phyloP scores from a whole-genome alignment of 2,329 filamentous ascomycete genomes.

The Diaporthe ilicicola region DNA sequence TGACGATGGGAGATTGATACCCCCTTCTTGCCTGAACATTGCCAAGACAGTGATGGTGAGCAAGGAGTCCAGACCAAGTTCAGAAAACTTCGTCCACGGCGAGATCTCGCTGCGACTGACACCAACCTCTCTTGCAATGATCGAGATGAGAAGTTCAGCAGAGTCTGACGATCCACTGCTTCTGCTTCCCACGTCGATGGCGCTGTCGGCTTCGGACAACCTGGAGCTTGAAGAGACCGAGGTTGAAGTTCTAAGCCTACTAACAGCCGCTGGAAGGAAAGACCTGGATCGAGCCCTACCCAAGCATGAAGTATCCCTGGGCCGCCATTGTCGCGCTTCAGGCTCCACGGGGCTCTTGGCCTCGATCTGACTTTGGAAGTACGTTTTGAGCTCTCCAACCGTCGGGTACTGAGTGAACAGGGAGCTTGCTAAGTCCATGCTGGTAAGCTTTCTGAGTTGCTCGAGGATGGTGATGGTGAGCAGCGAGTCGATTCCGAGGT shows the following conservation, averaged over 20 bases:
- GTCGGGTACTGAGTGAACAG: constrained; percentile 42
- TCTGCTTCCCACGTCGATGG: constrained; percentile 1
- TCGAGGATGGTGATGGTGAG: constrained; percentile 43
- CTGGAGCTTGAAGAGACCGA: constrained; percentile 12
- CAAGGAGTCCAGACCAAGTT: constrained; percentile 41
- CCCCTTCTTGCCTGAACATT: background rate
- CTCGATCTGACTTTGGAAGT: constrained; percentile 4
- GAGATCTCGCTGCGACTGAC: constrained; percentile 34
- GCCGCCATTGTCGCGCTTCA: background rate
- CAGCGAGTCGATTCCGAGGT: constrained; percentile 47
- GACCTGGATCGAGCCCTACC: background rate
- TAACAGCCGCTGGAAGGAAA: background rate
- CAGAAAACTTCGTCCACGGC: constrained; percentile 35
- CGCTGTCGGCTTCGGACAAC: background rate
- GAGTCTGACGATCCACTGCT: background rate
- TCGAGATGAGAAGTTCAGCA: constrained; percentile 29
- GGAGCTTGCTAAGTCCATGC: constrained; percentile 37
- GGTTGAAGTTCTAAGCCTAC: constrained; percentile 19
- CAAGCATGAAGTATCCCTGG: background rate
- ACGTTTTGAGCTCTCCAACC: background rate
- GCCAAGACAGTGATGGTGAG: constrained; percentile 35
- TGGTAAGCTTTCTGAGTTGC: constrained; percentile 42
- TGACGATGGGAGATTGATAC: background rate
- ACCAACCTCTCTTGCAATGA: constrained; percentile 38
- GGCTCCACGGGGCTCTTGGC: constrained; percentile 1